Evolutionary conservation across 331 rosid genomes (phyloP), one percentile per base, ranked within the genome.

Genomic region (Acacia concinna): DNA sequence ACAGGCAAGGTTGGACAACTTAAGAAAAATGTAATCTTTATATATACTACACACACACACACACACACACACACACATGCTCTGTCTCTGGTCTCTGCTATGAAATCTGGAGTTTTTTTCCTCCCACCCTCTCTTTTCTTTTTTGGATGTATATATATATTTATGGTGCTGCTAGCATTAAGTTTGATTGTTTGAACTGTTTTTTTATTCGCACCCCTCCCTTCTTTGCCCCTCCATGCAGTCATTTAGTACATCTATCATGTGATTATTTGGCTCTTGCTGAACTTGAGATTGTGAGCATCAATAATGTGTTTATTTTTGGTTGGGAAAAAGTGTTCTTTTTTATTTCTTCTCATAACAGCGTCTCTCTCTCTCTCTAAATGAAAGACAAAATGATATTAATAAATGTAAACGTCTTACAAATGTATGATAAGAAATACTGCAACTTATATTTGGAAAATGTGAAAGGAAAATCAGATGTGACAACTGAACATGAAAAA

Each of bases 1-100:
- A 63, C 99, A 96, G 89, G 97, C 99, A 21, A 88, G 99, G 87
- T 83, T 95, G 69, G 97, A 95, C 81, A 95, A 91, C 75, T 84
- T 95, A 4, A 90, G 99, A 82, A 96, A 37, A 81, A 96, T 93
- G 98, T 96, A 91, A 83, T 74, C 31, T 76, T 66, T 75, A n/a
- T n/a, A n/a, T n/a, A n/a, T n/a, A n/a, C n/a, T n/a, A n/a, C n/a
- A n/a, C n/a, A n/a, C n/a, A n/a, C n/a, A n/a, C n/a, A n/a, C n/a
- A n/a, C n/a, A n/a, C n/a, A n/a, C n/a, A n/a, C n/a, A n/a, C n/a
- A n/a, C n/a, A n/a, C n/a, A 8, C 20, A 12, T 25, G 12, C 34
- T 25, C 62, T 54, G 30, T 54, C 13, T 54, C 62, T 54, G 62
- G 20, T 17, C 8, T 59, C 66, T 59, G 35, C 35, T 27, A 59